Conservation (phyloP, 768 basidiomycete species). For the Cyathus striatus region DNA sequence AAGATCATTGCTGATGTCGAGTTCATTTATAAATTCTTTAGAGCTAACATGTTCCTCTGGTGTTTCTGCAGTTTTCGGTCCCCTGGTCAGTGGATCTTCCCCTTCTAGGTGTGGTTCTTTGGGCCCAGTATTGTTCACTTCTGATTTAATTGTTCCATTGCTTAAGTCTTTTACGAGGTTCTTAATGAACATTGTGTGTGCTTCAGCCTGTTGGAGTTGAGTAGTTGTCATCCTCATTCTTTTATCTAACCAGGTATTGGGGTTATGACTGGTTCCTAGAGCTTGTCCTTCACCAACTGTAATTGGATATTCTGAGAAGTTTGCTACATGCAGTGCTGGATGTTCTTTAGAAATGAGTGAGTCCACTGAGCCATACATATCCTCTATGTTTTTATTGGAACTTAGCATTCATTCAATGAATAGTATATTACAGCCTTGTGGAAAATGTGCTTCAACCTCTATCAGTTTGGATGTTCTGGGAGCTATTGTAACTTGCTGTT, state of each 20-base stretch:
- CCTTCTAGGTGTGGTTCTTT: no score
- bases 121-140: background rate
- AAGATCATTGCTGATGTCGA: conserved; percentile 6
- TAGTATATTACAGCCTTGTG: background rate
- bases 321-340: no score
- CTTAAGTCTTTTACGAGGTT: background rate
- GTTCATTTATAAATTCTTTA: background rate
- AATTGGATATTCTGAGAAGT: no score
- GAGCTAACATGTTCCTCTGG: conserved; percentile 9
- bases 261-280: no score
- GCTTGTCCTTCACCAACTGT: no score
- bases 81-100: conserved; percentile 18
- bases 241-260: no score
- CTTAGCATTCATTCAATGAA: conserved; percentile 10
- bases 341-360: no score
- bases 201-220: no score
- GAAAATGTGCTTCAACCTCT: conserved; percentile 3
- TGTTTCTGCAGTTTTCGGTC: conserved; percentile 21
- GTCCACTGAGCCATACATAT: no score
- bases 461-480: conserved; percentile 66
- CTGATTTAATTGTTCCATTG: background rate
- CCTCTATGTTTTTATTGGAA: no score
- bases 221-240: no score
- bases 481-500: conserved; percentile 15
- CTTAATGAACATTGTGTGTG: no score